phyloP scores from a whole-genome alignment of 2,329 filamentous ascomycete species.

The Epichloe hybrida region DNA sequence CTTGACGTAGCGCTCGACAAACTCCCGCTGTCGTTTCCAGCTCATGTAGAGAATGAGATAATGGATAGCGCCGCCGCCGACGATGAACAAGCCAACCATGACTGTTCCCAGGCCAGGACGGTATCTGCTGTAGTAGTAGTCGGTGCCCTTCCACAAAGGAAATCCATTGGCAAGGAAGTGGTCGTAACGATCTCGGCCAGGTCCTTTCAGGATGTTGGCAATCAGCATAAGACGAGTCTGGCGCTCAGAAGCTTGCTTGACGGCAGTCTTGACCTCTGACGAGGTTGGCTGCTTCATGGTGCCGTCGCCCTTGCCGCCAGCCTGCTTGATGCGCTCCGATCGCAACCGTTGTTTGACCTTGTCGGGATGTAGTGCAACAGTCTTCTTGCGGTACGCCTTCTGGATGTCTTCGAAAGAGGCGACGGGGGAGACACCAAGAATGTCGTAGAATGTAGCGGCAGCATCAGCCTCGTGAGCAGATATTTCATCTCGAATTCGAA shows the following conservation, averaged over 20 bases:
- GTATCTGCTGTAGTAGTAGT: constrained; percentile 95
- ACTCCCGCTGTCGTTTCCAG: constrained; percentile 83
- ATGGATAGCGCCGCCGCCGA: constrained; percentile 73
- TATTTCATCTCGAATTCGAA: constrained; percentile 84
- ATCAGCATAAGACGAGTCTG: constrained; percentile 78
- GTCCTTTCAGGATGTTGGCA: constrained; percentile 70
- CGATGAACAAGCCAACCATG: constrained; percentile 65
- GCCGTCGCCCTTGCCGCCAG: constrained; percentile 33
- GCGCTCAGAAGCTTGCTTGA: constrained; percentile 70
- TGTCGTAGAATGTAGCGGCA: constrained; percentile 86
- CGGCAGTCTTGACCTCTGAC: constrained; percentile 60
- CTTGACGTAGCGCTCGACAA: constrained; percentile 81
- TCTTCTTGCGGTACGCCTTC: constrained; percentile 86
- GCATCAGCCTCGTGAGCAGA: constrained; percentile 59
- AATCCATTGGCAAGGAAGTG: constrained; percentile 90
- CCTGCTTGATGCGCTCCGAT: constrained; percentile 48
- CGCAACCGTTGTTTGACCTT: constrained; percentile 81
- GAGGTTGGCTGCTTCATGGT: constrained; percentile 56
- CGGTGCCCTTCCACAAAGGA: constrained; percentile 90
- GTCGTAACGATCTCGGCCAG: constrained; percentile 77
- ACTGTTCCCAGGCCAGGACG: constrained; percentile 82
- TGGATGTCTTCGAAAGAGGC: constrained; percentile 80
- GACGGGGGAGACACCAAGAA: constrained; percentile 59
- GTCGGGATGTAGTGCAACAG: constrained; percentile 76
- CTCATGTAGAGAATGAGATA: constrained; percentile 74